Percentiles rank a stretch among this genome's conserved stretches.
Evolutionary conservation across 1,284 basidiomycete species (phyloP).

Genomic region (Trichosporon faecale): DNA sequence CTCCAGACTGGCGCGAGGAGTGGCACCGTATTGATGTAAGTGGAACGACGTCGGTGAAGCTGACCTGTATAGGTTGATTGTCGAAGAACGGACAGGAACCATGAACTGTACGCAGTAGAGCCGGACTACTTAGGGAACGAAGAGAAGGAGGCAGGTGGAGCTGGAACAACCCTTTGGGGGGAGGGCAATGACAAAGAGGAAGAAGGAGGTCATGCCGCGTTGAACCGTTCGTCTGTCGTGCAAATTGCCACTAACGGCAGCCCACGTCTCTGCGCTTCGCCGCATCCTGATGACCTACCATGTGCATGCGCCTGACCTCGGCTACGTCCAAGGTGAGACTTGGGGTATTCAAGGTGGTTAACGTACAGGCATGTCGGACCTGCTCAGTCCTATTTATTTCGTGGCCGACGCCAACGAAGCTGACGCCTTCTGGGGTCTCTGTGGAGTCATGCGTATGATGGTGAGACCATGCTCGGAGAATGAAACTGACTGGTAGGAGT

Average conservation of each 20-base stretch:
- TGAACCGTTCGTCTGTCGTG: constrained; percentile 57
- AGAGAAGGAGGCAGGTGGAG: constrained; percentile 44
- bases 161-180: constrained; percentile 32
- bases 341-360: constrained; percentile 7
- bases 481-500: constrained; percentile 59
- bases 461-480: constrained; percentile 54
- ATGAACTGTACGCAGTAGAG: constrained; percentile 73
- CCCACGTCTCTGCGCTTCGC: constrained; percentile 48
- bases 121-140: constrained; percentile 35
- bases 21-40: constrained; percentile 54
- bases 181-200: constrained; percentile 57
- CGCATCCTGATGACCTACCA: constrained; percentile 86
- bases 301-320: constrained; percentile 81
- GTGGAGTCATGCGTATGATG: constrained; percentile 91
- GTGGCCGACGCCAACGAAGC: constrained; percentile 86
- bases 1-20: constrained; percentile 50
- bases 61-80: constrained; percentile 75
- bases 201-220: constrained; percentile 72
- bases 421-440: constrained; percentile 92
- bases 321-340: constrained; percentile 50
- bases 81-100: constrained; percentile 88
- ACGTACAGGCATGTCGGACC: constrained; percentile 90
- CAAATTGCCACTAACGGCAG: constrained; percentile 25
- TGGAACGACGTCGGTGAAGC: not conserved
- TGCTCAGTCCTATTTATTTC: constrained; percentile 89